These are phyloP conservation scores for Inosperma sp. DNA, from an alignment of 768 basidiomycete species.

Conservation along the genomic window DNA sequence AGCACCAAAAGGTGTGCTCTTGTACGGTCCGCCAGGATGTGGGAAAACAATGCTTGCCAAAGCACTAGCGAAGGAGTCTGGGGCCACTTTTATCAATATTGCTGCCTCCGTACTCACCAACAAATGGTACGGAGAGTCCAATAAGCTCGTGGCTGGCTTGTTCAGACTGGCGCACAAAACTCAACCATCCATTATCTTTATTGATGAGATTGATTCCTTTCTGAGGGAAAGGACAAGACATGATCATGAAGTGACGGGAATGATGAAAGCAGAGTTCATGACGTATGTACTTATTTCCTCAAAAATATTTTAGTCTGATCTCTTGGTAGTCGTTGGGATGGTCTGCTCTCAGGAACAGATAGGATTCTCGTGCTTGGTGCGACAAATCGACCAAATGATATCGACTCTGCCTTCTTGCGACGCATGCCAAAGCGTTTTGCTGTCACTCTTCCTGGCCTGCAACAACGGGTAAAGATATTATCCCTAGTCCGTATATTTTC, in stretches of 20 bases:
- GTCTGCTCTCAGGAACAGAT: slow-evolving; percentile 73
- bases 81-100: slow-evolving; percentile 87
- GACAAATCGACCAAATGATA: slow-evolving; percentile 92
- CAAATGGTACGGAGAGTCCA: slow-evolving; percentile 53
- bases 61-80: slow-evolving; percentile 94
- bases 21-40: slow-evolving; percentile 96
- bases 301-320: not conserved
- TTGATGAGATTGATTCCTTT: slow-evolving; percentile 98
- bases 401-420: slow-evolving; percentile 80
- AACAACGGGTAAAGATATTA: slow-evolving; percentile 83
- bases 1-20: slow-evolving; percentile 92
- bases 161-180: slow-evolving; percentile 93
- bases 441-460: slow-evolving; percentile 69
- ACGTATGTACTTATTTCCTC: slow-evolving; percentile 48
- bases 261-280: slow-evolving; percentile 98
- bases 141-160: slow-evolving; percentile 91
- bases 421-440: slow-evolving; percentile 98
- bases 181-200: slow-evolving; percentile 96
- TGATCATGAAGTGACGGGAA: slow-evolving; percentile 96
- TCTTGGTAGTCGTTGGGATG: slow-evolving; percentile 82
- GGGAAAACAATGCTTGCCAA: slow-evolving; percentile 99
- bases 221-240: slow-evolving; percentile 79
- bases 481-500: slow-evolving; percentile 49
- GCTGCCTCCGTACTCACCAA: slow-evolving; percentile 45
- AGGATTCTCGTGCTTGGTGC: slow-evolving; percentile 90